These are phyloP conservation scores for Sugiyamaella floridensis DNA, from an alignment of 805 yeast genomes.

Conservation along the genomic window DNA sequence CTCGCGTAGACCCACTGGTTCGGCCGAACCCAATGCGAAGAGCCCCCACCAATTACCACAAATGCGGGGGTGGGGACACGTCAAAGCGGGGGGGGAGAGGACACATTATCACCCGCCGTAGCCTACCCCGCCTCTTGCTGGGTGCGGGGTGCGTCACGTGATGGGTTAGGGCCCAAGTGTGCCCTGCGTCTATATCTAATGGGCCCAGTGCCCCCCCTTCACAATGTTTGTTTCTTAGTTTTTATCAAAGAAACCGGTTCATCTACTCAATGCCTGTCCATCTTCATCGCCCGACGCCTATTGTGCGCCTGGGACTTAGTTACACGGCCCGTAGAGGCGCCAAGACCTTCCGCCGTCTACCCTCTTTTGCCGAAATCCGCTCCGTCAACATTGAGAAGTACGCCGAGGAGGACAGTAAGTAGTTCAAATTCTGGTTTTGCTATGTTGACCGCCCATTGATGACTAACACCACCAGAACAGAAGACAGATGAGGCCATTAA, in stretches of 20 bases:
- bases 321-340: not conserved
- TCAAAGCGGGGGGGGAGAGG: too few species aligned
- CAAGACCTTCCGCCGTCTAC: constrained; percentile 19
- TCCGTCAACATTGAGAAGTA: constrained; percentile 29
- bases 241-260: too few species aligned
- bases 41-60: too few species aligned
- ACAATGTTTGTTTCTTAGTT: not conserved
- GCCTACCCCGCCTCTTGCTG: not conserved
- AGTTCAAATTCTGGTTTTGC: not conserved
- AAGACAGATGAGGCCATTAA: constrained; percentile 15
- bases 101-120: too few species aligned
- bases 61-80: too few species aligned
- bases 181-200: not conserved
- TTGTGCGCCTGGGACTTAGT: not conserved
- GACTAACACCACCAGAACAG: constrained; percentile 1
- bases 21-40: too few species aligned
- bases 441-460: constrained; percentile 1
- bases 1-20: too few species aligned
- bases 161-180: not conserved
- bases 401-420: constrained; percentile 19
- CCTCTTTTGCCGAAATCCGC: constrained; percentile 29
- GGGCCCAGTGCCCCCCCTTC: not conserved
- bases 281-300: not conserved
- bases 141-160: not conserved
- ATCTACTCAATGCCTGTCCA: not conserved